Base-by-base conservation (phyloP, 2,329 filamentous ascomycete species). In the Calonectria montana region DNA sequence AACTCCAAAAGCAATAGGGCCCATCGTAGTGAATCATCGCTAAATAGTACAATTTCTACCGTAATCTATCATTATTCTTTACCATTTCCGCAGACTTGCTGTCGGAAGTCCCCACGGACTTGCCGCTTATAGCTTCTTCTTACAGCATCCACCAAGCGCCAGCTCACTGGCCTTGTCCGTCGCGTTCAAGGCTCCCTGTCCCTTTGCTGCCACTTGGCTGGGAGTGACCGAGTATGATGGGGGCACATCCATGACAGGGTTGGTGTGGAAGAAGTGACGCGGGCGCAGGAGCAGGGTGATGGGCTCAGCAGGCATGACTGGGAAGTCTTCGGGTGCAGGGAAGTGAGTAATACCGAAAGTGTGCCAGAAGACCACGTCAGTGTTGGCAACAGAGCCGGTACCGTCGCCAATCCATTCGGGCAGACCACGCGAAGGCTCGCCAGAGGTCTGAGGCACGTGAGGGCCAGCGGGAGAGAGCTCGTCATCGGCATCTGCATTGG, bases 331-430 rank as follows among this genome's bases (percentile, higher is more conserved):
- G 0, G 95, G 95, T 0, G 94, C 87, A 0, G 96, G 95, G 86
- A 98, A 96, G 82, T 98, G 96, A 0, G 93, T 96, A 41, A 98
- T 88, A 41, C 96, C 96, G 79, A 98, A 98, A 0, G 95, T 97
- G 84, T 98, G 95, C 95, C 95, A 98, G 18, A 98, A 89, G 1
- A 98, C 95, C 35, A 98, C 86, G 81, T 98, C 94, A 0, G 92
- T 94, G 86, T 98, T 93, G 67, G 93, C 94, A 76, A 97, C 91
- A 29, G 86, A 89, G 69, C 89, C 91, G 55, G 85, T 85, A 15
- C 93, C 91, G 72, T 95, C 90, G 27, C 91, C 91, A 76, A 97
- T 93, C 94, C 94, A 96, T 76, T 91, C 88, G 0, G 93, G 92
- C 2, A 97, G 86, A 37, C 94, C 94, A 48, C 86, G 84, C 0